These are phyloP conservation scores for Chlamydomonas sp. DNA, from an alignment of 139 green algal genomes.

Conservation along the genomic window DNA sequence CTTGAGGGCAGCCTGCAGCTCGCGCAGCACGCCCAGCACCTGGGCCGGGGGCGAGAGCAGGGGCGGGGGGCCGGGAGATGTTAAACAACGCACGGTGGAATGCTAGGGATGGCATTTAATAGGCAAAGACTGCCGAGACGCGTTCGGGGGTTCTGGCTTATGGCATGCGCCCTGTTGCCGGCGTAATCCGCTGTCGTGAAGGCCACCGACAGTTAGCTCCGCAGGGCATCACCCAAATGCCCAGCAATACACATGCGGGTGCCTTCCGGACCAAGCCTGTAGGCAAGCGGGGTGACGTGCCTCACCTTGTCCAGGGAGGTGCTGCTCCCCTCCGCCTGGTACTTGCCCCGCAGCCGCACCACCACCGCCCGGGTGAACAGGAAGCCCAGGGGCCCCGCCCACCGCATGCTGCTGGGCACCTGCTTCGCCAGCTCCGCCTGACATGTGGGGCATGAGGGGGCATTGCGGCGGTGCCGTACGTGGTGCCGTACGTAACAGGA, in stretches of 20 bases:
- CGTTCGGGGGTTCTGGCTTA: too few species aligned
- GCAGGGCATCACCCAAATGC: too few species aligned
- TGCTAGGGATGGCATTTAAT: too few species aligned
- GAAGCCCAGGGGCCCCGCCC: slow-evolving; percentile 1
- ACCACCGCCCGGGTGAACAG: neutral
- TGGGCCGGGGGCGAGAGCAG: neutral
- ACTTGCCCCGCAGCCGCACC: slow-evolving; percentile 10
- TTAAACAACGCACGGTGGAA: too few species aligned
- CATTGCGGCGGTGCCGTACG: neutral
- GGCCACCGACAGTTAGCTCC: too few species aligned
- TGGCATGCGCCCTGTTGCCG: too few species aligned
- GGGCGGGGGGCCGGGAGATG: neutral
- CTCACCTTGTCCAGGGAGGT: slow-evolving; percentile 12
- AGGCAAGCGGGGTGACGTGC: too few species aligned
- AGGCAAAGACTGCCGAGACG: too few species aligned
- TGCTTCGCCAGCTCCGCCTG: neutral
- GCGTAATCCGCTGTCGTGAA: too few species aligned
- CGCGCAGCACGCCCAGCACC: slow-evolving; percentile 16
- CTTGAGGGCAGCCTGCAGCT: slow-evolving; percentile 6
- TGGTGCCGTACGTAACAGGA: neutral
- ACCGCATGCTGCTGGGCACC: slow-evolving; percentile 6
- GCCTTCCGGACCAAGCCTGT: too few species aligned
- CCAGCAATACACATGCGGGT: too few species aligned
- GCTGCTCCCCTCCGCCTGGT: neutral
- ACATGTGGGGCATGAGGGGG: neutral